Percentiles rank a stretch among this genome's conserved stretches.
phyloP scores from a whole-genome alignment of 1,284 basidiomycete species.

The Pseudomicrostroma phylloplanum region DNA sequence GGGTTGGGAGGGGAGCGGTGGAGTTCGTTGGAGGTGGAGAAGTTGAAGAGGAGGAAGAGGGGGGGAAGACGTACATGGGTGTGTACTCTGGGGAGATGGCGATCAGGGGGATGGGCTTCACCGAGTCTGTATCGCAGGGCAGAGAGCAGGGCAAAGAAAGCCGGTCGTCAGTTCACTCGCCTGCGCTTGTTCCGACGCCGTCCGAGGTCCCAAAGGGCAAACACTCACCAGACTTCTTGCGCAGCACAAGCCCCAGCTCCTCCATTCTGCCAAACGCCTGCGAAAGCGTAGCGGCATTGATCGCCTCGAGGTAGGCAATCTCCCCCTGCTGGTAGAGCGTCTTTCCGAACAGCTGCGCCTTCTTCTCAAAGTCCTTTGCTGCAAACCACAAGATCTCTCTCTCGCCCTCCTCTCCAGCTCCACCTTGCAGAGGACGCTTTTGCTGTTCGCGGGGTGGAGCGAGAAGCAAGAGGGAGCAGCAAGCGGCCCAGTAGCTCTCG shows the following conservation, averaged over 20 bases:
- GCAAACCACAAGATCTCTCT: slow-evolving; percentile 38
- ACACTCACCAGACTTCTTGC: slow-evolving; percentile 27
- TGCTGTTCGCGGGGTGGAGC: slow-evolving; percentile 26
- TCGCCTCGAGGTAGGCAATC: slow-evolving; percentile 49
- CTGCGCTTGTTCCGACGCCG: too few species aligned
- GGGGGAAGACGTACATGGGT: slow-evolving; percentile 19
- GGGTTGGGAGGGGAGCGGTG: slow-evolving; percentile 19
- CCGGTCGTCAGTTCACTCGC: too few species aligned
- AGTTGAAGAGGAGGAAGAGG: not conserved
- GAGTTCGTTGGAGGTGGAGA: slow-evolving; percentile 13
- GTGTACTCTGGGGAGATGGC: slow-evolving; percentile 46
- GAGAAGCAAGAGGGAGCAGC: slow-evolving; percentile 48
- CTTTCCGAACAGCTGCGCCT: slow-evolving; percentile 47
- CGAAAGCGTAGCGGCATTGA: slow-evolving; percentile 38
- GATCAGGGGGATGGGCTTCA: slow-evolving; percentile 47
- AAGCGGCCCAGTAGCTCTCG: slow-evolving; percentile 51
- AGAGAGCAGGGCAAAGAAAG: too few species aligned
- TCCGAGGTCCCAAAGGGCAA: too few species aligned
- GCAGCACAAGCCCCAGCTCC: slow-evolving; percentile 37
- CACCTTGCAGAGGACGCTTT: not conserved
- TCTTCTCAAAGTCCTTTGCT: slow-evolving; percentile 48
- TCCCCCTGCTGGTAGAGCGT: slow-evolving; percentile 50
- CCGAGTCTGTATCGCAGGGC: slow-evolving; percentile 10
- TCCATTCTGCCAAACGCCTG: slow-evolving; percentile 40
- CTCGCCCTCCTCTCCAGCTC: not conserved